Percentiles rank a stretch among this genome's conserved stretches.
Evolutionary conservation across 1,284 basidiomycete genomes (phyloP).

Genomic region (Malassezia psittaci): DNA sequence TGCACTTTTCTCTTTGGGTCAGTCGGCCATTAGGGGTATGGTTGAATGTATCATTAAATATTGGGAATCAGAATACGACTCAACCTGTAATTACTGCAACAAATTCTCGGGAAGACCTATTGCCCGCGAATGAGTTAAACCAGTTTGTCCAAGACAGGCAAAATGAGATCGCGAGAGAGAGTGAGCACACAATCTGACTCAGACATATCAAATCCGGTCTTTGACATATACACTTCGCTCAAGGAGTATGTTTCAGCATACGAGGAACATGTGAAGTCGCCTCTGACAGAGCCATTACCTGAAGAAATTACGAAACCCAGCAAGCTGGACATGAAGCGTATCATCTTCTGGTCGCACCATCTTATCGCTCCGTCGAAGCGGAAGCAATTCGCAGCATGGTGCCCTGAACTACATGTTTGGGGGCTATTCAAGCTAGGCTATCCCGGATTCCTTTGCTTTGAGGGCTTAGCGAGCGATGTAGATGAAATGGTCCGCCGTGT

Average conservation of each 20-base stretch:
- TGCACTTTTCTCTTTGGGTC: conserved; percentile 10
- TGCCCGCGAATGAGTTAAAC: neutral
- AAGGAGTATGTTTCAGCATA: neutral
- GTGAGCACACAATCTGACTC: neutral
- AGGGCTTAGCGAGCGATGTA: conserved; percentile 18
- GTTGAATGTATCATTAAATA: conserved; percentile 4
- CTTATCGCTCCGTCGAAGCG: conserved; percentile 22
- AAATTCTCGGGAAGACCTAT: neutral
- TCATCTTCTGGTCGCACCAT: conserved; percentile 19
- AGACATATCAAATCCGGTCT: conserved; percentile 3
- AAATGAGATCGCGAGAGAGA: neutral
- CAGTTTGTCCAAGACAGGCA: neutral
- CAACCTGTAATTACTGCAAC: neutral
- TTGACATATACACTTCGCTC: conserved; percentile 7
- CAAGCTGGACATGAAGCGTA: conserved; percentile 6
- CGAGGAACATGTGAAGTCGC: neutral
- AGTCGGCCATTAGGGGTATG: conserved; percentile 5
- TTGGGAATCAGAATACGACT: neutral
- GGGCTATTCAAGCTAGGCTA: conserved; percentile 18
- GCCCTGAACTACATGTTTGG: conserved; percentile 18
- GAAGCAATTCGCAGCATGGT: conserved; percentile 19
- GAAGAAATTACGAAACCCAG: neutral
- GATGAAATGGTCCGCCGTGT: conserved; percentile 20
- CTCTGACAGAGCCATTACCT: neutral
- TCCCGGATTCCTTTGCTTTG: conserved; percentile 23